These are phyloP conservation scores for Dysphania ambrosioides DNA, from an alignment of 148 eudicot genomes.

Conservation along the genomic window DNA sequence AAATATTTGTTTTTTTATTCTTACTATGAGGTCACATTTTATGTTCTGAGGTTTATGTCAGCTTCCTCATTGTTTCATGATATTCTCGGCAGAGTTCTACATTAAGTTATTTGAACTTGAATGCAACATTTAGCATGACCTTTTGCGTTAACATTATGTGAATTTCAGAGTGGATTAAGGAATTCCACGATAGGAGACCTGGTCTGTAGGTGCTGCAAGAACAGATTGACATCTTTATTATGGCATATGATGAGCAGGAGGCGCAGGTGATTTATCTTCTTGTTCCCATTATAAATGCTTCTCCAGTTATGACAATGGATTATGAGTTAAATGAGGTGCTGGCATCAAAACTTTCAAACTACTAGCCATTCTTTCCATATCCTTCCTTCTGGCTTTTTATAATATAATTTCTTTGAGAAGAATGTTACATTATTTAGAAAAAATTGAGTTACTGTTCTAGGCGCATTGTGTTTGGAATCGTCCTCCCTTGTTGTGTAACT, in stretches of 20 bases:
- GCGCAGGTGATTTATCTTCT: constrained; percentile 54
- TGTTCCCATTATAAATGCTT: not conserved
- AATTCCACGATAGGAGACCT: constrained; percentile 62
- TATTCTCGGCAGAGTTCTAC: not conserved
- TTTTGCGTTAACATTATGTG: not conserved
- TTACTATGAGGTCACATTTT: not conserved
- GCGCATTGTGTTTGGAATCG: not conserved
- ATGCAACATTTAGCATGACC: not conserved
- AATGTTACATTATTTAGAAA: not conserved
- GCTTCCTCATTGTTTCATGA: not conserved
- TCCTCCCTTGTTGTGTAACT: not conserved
- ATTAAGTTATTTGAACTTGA: not conserved
- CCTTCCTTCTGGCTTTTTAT: not conserved
- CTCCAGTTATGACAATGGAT: not conserved
- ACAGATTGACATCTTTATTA: constrained; percentile 73
- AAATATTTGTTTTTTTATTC: not conserved
- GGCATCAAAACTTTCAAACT: not conserved
- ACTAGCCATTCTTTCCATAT: not conserved
- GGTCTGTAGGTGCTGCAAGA: constrained; percentile 71
- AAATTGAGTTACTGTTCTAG: not conserved
- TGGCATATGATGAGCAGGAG: constrained; percentile 55
- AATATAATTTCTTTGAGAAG: not conserved
- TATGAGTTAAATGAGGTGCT: no score
- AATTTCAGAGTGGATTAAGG: constrained; percentile 67
- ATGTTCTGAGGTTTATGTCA: not conserved